Conservation (phyloP, 345 rosid species). For the Citropsis articulata region DNA sequence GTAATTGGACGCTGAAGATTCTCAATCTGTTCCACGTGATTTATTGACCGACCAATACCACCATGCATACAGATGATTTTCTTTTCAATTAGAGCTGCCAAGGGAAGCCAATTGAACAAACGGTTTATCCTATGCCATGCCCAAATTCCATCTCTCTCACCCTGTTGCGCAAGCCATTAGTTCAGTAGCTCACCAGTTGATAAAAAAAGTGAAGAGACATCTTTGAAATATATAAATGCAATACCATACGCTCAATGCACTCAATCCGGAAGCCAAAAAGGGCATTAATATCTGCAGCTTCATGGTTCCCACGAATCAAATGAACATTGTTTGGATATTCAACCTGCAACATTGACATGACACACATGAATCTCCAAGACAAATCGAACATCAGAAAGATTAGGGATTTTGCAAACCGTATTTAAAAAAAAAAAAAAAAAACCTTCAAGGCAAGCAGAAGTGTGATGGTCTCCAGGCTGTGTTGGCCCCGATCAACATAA, state of each 20-base stretch:
- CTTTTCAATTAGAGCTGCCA: conserved; percentile 94
- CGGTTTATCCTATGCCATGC: conserved; percentile 96
- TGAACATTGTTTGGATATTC: conserved; percentile 89
- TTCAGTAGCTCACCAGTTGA: conserved; percentile 18
- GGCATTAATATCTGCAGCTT: conserved; percentile 99
- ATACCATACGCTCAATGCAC: conserved; percentile 99
- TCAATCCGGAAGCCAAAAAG: conserved; percentile 97
- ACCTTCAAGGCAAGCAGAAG: conserved; percentile 99
- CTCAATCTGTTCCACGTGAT: conserved; percentile 95
- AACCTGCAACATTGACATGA: conserved; percentile 51
- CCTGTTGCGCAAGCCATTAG: conserved; percentile 47
- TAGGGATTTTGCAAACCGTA: neutral
- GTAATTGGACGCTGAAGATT: conserved; percentile 92
- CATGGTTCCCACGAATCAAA: conserved; percentile 97
- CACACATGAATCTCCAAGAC: conserved; percentile 16
- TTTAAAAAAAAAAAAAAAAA: neutral
- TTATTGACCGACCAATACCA: conserved; percentile 97
- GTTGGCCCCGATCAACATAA: conserved; percentile 99
- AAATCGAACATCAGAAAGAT: conserved; percentile 16
- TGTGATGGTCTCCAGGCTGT: conserved; percentile 90
- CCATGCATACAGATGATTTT: conserved; percentile 99
- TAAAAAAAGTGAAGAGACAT: conserved; percentile 15
- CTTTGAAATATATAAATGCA: conserved; percentile 12
- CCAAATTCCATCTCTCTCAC: conserved; percentile 99
- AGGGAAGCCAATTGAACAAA: conserved; percentile 95